Evolutionary conservation across 225 moss, liverwort and hornwort genomes (phyloP), one percentile per base, ranked within the genome.

Genomic region (Antitrichia curtipendula): DNA sequence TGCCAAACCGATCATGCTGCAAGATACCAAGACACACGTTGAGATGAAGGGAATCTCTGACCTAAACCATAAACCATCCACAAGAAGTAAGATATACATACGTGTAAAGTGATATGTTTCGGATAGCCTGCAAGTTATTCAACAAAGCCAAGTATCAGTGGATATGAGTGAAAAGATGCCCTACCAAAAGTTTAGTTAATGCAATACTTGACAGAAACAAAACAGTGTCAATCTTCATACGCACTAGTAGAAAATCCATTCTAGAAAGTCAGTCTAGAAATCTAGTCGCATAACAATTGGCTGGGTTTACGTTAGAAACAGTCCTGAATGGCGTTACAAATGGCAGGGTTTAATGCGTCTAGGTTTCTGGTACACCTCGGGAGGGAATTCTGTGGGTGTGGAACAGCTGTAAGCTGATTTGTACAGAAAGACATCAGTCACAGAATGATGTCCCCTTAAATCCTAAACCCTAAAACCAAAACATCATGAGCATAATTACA

Each of bases 1-100:
- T 87, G 98, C 93, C 87, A 98, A 89, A 50, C 87, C 72, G 45
- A 98, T 93, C 91, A 98, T 98, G 65, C 98, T 98, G 96, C 94
- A 93, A 89, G 52, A 78, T 70, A 86, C 78, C 43, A 83, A 64
- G 47, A 31, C 78, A 86, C n/a, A 58, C n/a, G 38, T 49, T 84
- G 72, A 88, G 34, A 74, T 63, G 47, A 17, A 78, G 56, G 28
- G 8, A 75, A 62, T 41, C 36, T 82, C 43, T 25, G 29, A 80
- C 45, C 25, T 58, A 69, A 50, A 43, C 15, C 47, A 53, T 56
- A 34, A 78, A 87, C 14, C 58, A 77, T 84, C 64, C 59, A 88
- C 50, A 27, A 82, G 56, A 84, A 82, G 82, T 82, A 23, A 82
- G 79, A 71, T 60, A 66, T 34, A 87, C 95, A 84, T 94, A 98